These are phyloP conservation scores for Saxophila tyrrhenica DNA, from an alignment of 495 filamentous ascomycete genomes.

Conservation along the genomic window DNA sequence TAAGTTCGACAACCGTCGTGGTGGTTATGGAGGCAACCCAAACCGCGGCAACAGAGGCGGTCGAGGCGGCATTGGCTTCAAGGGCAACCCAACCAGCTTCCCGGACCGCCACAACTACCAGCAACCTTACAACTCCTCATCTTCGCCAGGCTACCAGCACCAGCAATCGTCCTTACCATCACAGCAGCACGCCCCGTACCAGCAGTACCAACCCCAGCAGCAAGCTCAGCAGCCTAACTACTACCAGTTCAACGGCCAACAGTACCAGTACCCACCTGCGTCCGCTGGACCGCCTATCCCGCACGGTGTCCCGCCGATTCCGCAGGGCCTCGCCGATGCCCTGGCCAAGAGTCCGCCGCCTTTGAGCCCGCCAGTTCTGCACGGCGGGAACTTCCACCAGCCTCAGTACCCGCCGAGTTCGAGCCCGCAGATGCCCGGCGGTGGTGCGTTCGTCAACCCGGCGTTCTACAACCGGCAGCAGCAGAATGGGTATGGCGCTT, in stretches of 20 bases:
- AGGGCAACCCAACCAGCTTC: constrained; percentile 4
- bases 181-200: background rate
- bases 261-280: constrained; percentile 12
- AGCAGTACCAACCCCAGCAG: background rate
- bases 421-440: background rate
- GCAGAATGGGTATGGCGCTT: constrained; percentile 1
- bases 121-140: background rate
- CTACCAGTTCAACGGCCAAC: constrained; percentile 19
- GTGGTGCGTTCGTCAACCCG: constrained; percentile 17
- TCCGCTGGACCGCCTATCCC: too few species aligned
- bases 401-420: background rate
- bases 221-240: background rate
- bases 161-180: background rate
- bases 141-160: background rate
- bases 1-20: constrained; percentile 26
- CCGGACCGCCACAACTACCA: constrained; percentile 18
- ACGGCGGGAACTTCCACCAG: background rate
- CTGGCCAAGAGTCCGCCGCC: too few species aligned
- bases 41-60: constrained; percentile 4
- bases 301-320: too few species aligned
- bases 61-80: background rate
- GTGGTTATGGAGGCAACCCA: constrained; percentile 29
- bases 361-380: background rate
- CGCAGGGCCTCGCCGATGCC: too few species aligned
- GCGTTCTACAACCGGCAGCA: constrained; percentile 9